Percentiles rank a stretch among this genome's conserved stretches.
These are phyloP conservation scores for Hypomontagnella monticulosa DNA, from an alignment of 495 filamentous ascomycete genomes.

Conservation along the genomic window DNA sequence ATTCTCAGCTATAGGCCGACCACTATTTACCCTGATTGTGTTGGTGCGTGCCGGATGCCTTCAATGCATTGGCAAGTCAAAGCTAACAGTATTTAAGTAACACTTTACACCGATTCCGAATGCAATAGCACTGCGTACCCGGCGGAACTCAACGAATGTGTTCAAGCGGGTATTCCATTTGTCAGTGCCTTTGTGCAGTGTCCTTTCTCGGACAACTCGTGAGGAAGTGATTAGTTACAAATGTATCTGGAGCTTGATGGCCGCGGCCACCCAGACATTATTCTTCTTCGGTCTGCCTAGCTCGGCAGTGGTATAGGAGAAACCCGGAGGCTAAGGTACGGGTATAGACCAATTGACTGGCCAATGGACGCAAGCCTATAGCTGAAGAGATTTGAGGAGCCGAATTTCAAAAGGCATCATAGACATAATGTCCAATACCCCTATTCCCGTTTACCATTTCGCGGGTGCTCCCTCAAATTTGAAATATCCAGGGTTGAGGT, in stretches of 20 bases:
- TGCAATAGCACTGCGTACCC: slow-evolving; percentile 24
- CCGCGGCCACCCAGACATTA: no score
- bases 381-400: neutral
- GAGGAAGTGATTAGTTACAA: neutral
- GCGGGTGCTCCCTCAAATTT: slow-evolving; percentile 44
- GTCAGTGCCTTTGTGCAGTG: slow-evolving; percentile 34
- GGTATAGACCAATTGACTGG: no score
- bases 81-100: slow-evolving; percentile 12
- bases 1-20: slow-evolving; percentile 33
- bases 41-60: neutral
- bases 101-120: slow-evolving; percentile 29
- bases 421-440: no score
- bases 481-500: slow-evolving; percentile 48
- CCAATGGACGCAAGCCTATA: neutral
- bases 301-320: no score
- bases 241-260: no score
- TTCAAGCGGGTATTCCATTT: slow-evolving; percentile 36
- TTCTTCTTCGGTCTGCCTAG: no score
- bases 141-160: slow-evolving; percentile 25
- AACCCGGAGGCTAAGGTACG: no score
- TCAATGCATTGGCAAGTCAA: neutral
- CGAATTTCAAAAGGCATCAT: neutral
- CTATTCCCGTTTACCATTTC: slow-evolving; percentile 9
- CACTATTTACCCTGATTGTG: slow-evolving; percentile 32
- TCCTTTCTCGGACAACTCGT: slow-evolving; percentile 22